phyloP scores from a whole-genome alignment of 179 eudicot genomes.

The Beta lomatogona region DNA sequence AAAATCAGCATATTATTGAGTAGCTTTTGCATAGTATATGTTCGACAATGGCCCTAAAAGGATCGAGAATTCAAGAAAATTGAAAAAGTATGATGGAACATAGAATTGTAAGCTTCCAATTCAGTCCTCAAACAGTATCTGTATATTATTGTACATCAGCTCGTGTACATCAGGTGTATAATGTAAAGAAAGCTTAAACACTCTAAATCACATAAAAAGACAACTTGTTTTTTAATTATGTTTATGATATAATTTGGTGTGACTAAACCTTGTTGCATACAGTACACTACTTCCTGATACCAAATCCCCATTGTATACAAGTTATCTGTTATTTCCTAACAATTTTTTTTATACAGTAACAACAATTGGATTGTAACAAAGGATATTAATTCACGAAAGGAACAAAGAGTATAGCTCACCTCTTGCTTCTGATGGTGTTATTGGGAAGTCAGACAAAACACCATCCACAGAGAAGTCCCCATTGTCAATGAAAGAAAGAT shows the following conservation, averaged over 20 bases:
- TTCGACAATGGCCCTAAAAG: neutral
- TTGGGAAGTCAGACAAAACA: slow-evolving; percentile 80
- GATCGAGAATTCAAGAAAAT: neutral
- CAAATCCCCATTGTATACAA: neutral
- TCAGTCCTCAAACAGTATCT: neutral
- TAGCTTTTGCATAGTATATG: neutral
- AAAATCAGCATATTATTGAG: slow-evolving; percentile 13
- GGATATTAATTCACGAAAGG: neutral
- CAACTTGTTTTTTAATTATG: no score
- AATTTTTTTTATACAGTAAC: neutral
- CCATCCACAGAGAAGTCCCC: slow-evolving; percentile 89
- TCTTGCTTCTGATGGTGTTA: slow-evolving; percentile 77
- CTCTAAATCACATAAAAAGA: no score
- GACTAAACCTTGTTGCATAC: no score
- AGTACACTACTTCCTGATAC: no score
- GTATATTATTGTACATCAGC: no score
- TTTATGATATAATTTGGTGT: no score
- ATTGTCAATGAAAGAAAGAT: slow-evolving; percentile 65
- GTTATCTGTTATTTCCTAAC: neutral
- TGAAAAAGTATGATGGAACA: neutral
- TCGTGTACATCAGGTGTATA: no score
- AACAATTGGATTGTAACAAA: neutral
- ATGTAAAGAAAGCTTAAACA: no score
- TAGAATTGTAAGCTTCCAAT: neutral
- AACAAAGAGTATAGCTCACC: slow-evolving; percentile 41